Base-by-base conservation (phyloP, 192 early-diverging fungal genomes). In the Allomyces macrogynus region DNA sequence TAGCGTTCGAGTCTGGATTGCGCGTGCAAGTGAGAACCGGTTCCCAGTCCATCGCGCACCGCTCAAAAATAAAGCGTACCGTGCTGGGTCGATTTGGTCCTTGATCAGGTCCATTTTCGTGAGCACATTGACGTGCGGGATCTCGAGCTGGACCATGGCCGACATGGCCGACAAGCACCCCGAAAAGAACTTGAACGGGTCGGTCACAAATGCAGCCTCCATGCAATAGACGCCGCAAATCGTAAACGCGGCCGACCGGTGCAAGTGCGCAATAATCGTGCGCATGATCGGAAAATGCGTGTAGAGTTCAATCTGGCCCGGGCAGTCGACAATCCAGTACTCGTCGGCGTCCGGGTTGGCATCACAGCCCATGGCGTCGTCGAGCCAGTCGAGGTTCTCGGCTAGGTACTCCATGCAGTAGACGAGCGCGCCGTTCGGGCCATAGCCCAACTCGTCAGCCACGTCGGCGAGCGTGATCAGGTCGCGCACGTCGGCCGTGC, bases 61-160 rank as follows among this genome's bases (percentile, higher is more conserved):
- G n/a, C n/a, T n/a, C n/a, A n/a, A 57, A n/a, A 16, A 5, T 2
- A 57, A n/a, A n/a, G n/a, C 49, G 20, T 4, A 57, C 49, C 49
- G 49, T n/a, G 72, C 66, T 24, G 23, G 40, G 23, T 73, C 25
- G 18, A 62, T 63, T 60, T 66, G 57, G 20, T 70, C 68, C 62
- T 85, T 81, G 43, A 97, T 71, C 62, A 99, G 73, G 76, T 99
- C 95, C 89, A 95, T 92, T 75, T 99, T 99, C 63, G 86, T 92
- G 81, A 99, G 79, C 22, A 99, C 91, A 67, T 99, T 99, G 74
- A 99, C 86, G 75, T 96, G 93, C 23, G 95, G 93, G n/a, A 97
- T 90, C 65, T 96, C 94, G 43, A 96, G 72, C 76, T 93, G 89
- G 66, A 95, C 81, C 93, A 96, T 96, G 24, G 91, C 90, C 61